Base-by-base conservation (phyloP, 768 basidiomycete genomes). In the Agrocybe chaxingu region DNA sequence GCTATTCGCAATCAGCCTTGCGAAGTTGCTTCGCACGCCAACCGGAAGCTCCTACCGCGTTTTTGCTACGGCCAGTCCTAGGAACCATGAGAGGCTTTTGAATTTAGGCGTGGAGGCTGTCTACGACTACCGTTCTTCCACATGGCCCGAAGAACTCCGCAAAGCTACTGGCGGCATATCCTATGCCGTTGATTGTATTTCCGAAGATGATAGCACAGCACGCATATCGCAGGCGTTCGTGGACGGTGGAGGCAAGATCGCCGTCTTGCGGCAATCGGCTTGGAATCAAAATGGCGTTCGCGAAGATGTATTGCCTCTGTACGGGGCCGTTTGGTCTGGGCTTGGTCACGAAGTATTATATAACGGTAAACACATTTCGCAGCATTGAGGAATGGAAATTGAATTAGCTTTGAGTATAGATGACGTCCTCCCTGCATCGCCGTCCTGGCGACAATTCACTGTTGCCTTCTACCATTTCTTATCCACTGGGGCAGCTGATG, bases 121-220 rank as follows among this genome's bases (percentile, higher is more conserved):
- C 0, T 69, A 60, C 42, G 69, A 71, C 33, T 70, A 71, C 45
- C 57, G 52, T 29, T 63, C 63, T 2, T 42, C 64, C 6, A 57
- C 60, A 7, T 70, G 69, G 70, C 52, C 59, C 7, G 61, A 65
- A 13, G 59, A 69, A 9, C 57, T 69, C 5, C 55, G 54, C 42
- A 56, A 58, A 13, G 62, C 60, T 7, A 57, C 60, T 2, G 64
- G 63, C 0, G 69, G 67, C 2, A 63, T 71, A 4, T 57, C 62
- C 0, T 58, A 59, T 45, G 70, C 68, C 3, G 44, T 69, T 7
- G 70, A 71, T 42, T 69, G 70, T 47, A 70, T 70, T 7, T 67
- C 66, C 2, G 66, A 69, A 33, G 65, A 62, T 10, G 60, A 60
- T 6, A 69, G 52, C 8, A 68, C 66, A 0, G 64, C 57, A 11